Conservation (phyloP, 345 rosid genomes). For the Balakata baccata region DNA sequence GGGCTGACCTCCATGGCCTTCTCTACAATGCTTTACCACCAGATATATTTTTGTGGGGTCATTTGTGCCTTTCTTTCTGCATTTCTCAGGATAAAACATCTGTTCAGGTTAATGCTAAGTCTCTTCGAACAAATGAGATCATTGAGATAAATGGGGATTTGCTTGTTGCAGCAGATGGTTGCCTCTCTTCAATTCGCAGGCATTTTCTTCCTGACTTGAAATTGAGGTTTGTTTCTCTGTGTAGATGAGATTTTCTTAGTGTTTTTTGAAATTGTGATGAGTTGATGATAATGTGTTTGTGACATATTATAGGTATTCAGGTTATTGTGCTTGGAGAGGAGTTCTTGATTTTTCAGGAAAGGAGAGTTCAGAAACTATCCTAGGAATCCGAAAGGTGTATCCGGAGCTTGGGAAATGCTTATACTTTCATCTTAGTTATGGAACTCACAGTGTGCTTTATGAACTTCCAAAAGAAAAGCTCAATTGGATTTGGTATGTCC, state of each 20-base stretch:
- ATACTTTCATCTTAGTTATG: conserved; percentile 49
- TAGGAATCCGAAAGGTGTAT: conserved; percentile 45
- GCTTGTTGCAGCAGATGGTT: conserved; percentile 83
- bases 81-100: conserved; percentile 38
- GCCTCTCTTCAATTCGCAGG: conserved; percentile 63
- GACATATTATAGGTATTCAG: conserved; percentile 53
- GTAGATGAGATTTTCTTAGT: not conserved
- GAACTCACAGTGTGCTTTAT: conserved; percentile 56
- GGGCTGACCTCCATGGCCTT: conserved; percentile 72
- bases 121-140: conserved; percentile 38
- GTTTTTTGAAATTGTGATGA: too few relatives aligned
- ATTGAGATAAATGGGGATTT: conserved; percentile 55
- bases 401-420: conserved; percentile 69
- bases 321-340: conserved; percentile 87
- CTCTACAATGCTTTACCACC: conserved; percentile 45
- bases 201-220: conserved; percentile 54
- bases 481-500: conserved; percentile 78
- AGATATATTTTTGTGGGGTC: conserved; percentile 59
- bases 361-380: conserved; percentile 47
- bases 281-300: too few relatives aligned
- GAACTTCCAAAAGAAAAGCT: conserved; percentile 56
- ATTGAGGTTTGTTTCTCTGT: conserved; percentile 47
- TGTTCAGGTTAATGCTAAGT: conserved; percentile 50
- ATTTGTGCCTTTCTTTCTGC: conserved; percentile 50
- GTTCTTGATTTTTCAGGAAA: conserved; percentile 55